Evolutionary conservation across 352 stramenopile genomes (phyloP).

Genomic region (Blastocystis sp.): DNA sequence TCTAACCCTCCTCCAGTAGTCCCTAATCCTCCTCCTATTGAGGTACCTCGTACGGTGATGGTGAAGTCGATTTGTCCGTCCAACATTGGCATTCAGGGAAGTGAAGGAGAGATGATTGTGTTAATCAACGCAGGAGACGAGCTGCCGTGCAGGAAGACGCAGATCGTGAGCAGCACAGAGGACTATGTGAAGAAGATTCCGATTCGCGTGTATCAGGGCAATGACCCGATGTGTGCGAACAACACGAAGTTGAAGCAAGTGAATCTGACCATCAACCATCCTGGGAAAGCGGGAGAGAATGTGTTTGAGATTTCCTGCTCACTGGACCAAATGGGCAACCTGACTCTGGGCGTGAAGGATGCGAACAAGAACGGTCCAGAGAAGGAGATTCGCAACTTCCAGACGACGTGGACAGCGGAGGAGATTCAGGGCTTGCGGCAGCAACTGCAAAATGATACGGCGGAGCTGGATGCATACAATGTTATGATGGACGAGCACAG

Average conservation of each 20-base stretch:
- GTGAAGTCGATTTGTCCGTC: neutral
- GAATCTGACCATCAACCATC: neutral
- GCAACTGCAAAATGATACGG: neutral
- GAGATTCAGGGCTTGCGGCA: neutral
- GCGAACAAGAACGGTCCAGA: neutral
- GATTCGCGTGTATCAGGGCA: neutral
- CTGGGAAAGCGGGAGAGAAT: neutral
- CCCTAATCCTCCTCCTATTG: no score
- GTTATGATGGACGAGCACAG: neutral
- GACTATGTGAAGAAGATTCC: neutral
- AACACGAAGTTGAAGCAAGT: neutral
- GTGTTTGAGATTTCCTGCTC: neutral
- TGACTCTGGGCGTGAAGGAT: neutral
- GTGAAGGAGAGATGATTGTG: neutral
- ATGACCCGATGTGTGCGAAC: neutral
- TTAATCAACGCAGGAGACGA: neutral
- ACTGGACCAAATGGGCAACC: neutral
- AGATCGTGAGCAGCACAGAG: neutral
- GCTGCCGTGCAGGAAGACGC: neutral
- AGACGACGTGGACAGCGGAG: neutral
- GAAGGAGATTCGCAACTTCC: neutral
- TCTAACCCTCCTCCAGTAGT: no score
- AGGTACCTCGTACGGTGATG: neutral
- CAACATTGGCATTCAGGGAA: neutral
- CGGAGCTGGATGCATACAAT: neutral